phyloP scores from a whole-genome alignment of 2,329 filamentous ascomycete genomes.

The Fusarium fujikuroi region DNA sequence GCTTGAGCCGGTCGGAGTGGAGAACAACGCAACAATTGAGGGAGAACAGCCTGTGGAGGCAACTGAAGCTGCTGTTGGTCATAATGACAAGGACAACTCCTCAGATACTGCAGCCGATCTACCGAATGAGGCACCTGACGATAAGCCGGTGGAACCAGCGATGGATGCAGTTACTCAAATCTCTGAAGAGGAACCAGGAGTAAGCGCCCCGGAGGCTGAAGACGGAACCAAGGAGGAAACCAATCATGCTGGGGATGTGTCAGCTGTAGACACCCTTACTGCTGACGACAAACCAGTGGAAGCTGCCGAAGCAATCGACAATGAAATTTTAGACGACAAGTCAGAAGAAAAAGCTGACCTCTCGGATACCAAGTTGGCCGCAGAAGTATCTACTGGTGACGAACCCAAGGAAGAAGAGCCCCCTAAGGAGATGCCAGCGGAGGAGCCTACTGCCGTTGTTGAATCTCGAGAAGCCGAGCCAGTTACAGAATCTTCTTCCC shows the following conservation, averaged over 20 bases:
- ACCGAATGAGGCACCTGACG: not conserved
- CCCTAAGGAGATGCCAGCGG: not conserved
- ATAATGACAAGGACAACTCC: not conserved
- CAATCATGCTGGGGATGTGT: not conserved
- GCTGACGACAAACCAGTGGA: conserved; percentile 8
- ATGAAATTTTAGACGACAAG: not conserved
- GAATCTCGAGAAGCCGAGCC: conserved; percentile 2
- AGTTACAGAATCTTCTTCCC: not conserved
- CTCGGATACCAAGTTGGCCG: not conserved
- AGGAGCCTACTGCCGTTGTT: not conserved
- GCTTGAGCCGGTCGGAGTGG: not conserved
- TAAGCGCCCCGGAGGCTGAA: not conserved
- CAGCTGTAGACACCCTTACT: not conserved
- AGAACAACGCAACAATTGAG: not conserved
- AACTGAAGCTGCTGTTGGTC: not conserved
- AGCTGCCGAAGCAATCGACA: not conserved
- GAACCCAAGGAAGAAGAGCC: not conserved
- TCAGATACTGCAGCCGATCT: not conserved
- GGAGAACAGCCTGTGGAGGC: conserved; percentile 15
- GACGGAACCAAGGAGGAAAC: not conserved
- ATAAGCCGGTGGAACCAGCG: not conserved
- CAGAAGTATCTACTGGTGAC: not conserved
- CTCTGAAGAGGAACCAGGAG: not conserved
- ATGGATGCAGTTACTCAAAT: not conserved
- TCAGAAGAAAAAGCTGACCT: not conserved